phyloP scores from a whole-genome alignment of 768 basidiomycete genomes.

The Trametes elegans region DNA sequence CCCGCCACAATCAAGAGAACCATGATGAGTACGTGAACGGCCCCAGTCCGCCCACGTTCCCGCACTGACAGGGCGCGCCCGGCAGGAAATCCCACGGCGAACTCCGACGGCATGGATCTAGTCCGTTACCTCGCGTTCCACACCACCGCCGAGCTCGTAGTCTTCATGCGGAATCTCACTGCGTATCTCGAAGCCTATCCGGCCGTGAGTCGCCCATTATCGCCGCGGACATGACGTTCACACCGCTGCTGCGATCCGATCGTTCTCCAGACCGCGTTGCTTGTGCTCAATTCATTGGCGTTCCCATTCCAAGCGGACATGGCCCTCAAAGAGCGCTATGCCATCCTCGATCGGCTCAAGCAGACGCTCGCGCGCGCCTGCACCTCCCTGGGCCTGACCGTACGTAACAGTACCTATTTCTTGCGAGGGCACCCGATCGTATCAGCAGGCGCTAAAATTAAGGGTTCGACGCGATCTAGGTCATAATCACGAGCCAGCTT shows the following conservation, averaged over 20 bases:
- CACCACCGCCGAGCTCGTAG: conserved; percentile 51
- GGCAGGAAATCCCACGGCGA: conserved; percentile 12
- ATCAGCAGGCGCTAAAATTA: conserved; percentile 17
- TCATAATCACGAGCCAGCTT: conserved; percentile 65
- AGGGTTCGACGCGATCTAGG: conserved; percentile 30
- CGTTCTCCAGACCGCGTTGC: conserved; percentile 46
- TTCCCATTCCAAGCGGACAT: conserved; percentile 61
- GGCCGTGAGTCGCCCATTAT: conserved; percentile 38
- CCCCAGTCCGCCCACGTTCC: not conserved
- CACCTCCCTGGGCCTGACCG: conserved; percentile 48
- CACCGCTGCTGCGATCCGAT: conserved; percentile 8
- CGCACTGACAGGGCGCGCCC: conserved; percentile 12
- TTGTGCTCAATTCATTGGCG: conserved; percentile 66
- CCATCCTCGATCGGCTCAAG: conserved; percentile 51
- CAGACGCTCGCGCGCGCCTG: conserved; percentile 50
- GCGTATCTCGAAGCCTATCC: conserved; percentile 43
- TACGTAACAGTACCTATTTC: conserved; percentile 27
- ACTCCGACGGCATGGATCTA: conserved; percentile 22
- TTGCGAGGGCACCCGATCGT: conserved; percentile 18
- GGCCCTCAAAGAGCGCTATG: conserved; percentile 36
- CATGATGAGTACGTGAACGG: conserved; percentile 25
- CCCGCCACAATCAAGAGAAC: conserved; percentile 33
- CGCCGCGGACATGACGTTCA: conserved; percentile 14
- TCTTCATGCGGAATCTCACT: conserved; percentile 55
- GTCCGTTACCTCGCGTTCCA: conserved; percentile 45